phyloP scores from a whole-genome alignment of 1,284 basidiomycete species.

The Microbotryomycetes sp. region DNA sequence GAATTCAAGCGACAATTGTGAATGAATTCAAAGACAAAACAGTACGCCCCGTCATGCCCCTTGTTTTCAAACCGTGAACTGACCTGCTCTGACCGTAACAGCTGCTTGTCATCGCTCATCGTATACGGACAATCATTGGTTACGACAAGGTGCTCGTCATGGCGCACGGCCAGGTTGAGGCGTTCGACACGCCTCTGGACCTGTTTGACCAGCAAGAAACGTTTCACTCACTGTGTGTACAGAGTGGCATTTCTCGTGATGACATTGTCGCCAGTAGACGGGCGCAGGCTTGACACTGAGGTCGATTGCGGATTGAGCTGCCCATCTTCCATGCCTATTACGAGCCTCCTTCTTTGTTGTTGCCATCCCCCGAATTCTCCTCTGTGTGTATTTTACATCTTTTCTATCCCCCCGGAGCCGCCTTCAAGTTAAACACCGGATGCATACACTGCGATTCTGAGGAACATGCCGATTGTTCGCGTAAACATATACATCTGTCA shows the following conservation, averaged over 20 bases:
- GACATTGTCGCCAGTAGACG: slow-evolving; percentile 55
- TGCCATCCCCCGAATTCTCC: too few relatives aligned
- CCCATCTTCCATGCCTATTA: too few relatives aligned
- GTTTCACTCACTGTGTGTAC: slow-evolving; percentile 54
- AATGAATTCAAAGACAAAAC: slow-evolving; percentile 60
- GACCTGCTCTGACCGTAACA: background rate
- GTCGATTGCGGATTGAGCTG: too few relatives aligned
- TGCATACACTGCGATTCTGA: too few relatives aligned
- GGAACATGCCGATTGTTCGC: too few relatives aligned
- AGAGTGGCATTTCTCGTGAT: slow-evolving; percentile 61
- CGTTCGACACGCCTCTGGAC: slow-evolving; percentile 60
- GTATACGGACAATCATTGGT: slow-evolving; percentile 69
- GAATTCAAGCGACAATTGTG: slow-evolving; percentile 64
- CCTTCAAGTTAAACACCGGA: too few relatives aligned
- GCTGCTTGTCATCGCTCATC: slow-evolving; percentile 54
- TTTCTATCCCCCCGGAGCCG: too few relatives aligned
- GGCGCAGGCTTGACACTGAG: background rate
- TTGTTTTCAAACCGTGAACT: background rate
- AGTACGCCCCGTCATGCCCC: slow-evolving; percentile 42
- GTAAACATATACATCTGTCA: too few relatives aligned
- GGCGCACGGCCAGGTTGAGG: slow-evolving; percentile 61
- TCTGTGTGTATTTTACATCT: too few relatives aligned
- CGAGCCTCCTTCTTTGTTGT: too few relatives aligned
- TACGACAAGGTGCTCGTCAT: slow-evolving; percentile 77
- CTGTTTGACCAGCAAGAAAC: slow-evolving; percentile 51